Conservation (phyloP, 1,284 basidiomycete species). For the Sporisorium iseilematis-ciliati region DNA sequence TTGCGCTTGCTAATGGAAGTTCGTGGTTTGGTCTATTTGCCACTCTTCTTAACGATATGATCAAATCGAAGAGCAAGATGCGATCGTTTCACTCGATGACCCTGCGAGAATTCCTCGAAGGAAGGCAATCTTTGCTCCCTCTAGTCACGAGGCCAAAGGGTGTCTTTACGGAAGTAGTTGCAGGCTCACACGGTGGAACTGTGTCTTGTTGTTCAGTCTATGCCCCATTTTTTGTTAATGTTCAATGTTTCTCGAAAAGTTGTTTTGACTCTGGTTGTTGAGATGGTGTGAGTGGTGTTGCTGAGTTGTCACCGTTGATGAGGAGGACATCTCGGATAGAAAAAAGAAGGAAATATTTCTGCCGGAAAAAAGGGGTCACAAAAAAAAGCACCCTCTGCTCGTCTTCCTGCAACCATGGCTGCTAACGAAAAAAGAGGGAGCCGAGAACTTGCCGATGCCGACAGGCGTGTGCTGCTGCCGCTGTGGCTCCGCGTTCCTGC, state of each 20-base stretch:
- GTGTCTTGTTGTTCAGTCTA: constrained; percentile 8
- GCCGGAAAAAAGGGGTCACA: background rate
- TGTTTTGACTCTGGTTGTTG: background rate
- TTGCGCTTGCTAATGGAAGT: constrained; percentile 30
- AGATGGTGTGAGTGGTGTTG: background rate
- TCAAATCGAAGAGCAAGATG: background rate
- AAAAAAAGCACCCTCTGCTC: background rate
- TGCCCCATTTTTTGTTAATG: constrained; percentile 10
- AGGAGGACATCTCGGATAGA: background rate
- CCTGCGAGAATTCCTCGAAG: background rate
- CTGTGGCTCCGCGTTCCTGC: background rate
- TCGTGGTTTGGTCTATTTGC: background rate
- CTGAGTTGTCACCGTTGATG: background rate
- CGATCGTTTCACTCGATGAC: background rate
- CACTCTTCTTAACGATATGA: background rate
- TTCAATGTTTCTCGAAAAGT: background rate
- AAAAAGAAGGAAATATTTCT: background rate
- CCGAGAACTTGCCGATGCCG: constrained; percentile 4
- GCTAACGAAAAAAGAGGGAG: background rate
- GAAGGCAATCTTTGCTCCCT: constrained; percentile 19
- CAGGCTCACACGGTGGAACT: background rate
- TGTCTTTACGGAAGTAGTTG: constrained; percentile 10
- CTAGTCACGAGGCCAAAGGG: constrained; percentile 35
- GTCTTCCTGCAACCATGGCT: background rate
- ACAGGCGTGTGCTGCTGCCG: constrained; percentile 1